These are phyloP conservation scores for Coniochaeta sp. DNA, from an alignment of 2,329 filamentous ascomycete genomes.

Conservation along the genomic window DNA sequence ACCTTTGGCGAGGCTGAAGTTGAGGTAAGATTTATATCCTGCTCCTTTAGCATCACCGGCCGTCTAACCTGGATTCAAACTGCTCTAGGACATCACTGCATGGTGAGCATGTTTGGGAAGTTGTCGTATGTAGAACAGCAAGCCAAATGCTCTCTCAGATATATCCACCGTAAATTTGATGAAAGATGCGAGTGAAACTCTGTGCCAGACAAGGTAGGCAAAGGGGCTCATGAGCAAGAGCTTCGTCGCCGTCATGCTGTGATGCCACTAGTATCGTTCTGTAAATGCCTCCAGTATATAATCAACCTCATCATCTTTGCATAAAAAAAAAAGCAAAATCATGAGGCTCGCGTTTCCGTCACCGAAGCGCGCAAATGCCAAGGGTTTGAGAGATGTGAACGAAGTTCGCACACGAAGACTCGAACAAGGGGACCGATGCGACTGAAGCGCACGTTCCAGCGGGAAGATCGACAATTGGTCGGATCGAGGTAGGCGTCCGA, in stretches of 20 bases:
- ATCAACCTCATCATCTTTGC: neutral
- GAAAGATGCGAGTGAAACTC: neutral
- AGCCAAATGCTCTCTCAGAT: neutral
- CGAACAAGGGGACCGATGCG: neutral
- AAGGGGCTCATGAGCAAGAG: neutral
- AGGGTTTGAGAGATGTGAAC: neutral
- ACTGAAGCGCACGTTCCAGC: neutral
- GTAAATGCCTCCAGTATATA: neutral
- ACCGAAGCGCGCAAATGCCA: neutral
- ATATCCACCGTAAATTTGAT: neutral
- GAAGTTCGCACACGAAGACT: neutral
- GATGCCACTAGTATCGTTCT: neutral
- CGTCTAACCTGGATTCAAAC: neutral
- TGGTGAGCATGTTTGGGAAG: neutral
- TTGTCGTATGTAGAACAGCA: neutral
- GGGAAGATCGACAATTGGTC: neutral
- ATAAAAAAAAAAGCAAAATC: neutral
- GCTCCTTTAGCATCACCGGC: constrained; percentile 37
- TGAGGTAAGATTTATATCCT: constrained; percentile 86
- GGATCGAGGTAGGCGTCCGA: neutral
- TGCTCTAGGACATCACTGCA: neutral
- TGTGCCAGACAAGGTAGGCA: neutral
- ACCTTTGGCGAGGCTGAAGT: constrained; percentile 95
- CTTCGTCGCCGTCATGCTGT: neutral
- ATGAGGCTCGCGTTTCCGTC: neutral